Evolutionary conservation across 805 yeast genomes (phyloP).

Genomic region (Candida sonorensis): DNA sequence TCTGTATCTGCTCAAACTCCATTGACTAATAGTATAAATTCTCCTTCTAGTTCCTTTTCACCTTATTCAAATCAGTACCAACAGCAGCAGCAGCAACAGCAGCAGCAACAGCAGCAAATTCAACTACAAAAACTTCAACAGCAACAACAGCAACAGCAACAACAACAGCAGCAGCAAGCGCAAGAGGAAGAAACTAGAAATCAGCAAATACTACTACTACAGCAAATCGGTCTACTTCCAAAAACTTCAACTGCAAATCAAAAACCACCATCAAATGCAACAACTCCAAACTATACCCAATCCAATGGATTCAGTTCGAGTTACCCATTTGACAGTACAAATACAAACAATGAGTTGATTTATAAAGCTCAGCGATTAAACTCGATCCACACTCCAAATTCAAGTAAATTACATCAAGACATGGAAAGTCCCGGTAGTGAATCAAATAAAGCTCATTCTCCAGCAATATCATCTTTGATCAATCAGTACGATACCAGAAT

Average conservation of each 20-base stretch:
- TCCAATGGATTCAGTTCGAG: not conserved
- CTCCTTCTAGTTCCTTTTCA: conserved; percentile 1
- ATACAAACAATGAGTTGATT: conserved; percentile 1
- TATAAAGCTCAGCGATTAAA: conserved; percentile 4
- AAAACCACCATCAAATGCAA: not conserved
- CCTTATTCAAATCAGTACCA: conserved; percentile 2
- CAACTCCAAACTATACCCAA: conserved; percentile 1
- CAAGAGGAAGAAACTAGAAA: conserved; percentile 1
- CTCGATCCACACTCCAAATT: conserved; percentile 9
- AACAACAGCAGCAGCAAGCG: not conserved
- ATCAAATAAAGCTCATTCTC: no score
- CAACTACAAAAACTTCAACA: not conserved
- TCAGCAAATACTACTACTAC: conserved; percentile 4
- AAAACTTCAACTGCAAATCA: not conserved
- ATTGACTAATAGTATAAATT: not conserved
- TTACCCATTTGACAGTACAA: not conserved
- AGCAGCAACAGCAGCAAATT: not conserved
- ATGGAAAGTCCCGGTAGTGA: not conserved
- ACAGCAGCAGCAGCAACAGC: conserved; percentile 6
- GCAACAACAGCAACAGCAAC: conserved; percentile 2
- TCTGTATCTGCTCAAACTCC: not conserved
- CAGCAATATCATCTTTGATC: no score
- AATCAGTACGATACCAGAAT: not conserved
- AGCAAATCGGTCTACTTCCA: conserved; percentile 8
- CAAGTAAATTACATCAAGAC: not conserved